A percentile compares a stretch with the other conserved stretches of the same genome.
phyloP scores from a whole-genome alignment of 768 basidiomycete genomes.

The Collybia sordida region DNA sequence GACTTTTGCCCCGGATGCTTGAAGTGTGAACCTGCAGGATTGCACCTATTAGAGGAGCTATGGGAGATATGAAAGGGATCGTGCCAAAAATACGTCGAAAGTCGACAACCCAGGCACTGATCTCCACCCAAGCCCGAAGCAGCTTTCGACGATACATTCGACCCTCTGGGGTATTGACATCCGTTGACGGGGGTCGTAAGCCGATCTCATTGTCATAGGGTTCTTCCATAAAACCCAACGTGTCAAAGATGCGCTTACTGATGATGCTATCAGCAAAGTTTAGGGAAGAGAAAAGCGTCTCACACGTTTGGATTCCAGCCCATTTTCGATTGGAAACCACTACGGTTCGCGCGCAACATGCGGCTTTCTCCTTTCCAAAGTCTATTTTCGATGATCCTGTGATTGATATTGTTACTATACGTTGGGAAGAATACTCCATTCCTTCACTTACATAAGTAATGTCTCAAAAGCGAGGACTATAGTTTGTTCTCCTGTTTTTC shows the following conservation, averaged over 20 bases:
- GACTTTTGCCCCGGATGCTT: constrained; percentile 34
- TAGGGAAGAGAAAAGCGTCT: constrained; percentile 23
- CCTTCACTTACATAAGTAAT: constrained; percentile 55
- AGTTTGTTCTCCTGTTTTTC: constrained; percentile 54
- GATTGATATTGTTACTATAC: background rate
- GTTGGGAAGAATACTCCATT: background rate
- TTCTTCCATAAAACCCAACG: constrained; percentile 42
- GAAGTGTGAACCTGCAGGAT: constrained; percentile 41
- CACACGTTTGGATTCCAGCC: constrained; percentile 67
- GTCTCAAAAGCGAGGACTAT: constrained; percentile 65
- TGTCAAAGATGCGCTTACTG: constrained; percentile 46
- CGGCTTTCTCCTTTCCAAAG: constrained; percentile 72
- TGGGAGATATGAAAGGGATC: constrained; percentile 7
- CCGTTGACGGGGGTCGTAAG: constrained; percentile 56
- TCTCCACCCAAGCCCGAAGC: constrained; percentile 80
- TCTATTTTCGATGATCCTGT: constrained; percentile 72
- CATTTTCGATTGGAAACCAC: constrained; percentile 59
- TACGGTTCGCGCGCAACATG: constrained; percentile 50
- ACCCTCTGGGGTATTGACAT: constrained; percentile 43
- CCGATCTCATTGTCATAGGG: constrained; percentile 37
- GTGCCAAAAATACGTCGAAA: constrained; percentile 50
- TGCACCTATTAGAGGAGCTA: constrained; percentile 5
- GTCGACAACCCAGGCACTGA: constrained; percentile 63
- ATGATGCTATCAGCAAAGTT: background rate
- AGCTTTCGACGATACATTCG: constrained; percentile 57